phyloP scores from a whole-genome alignment of 345 rosid genomes.

The Eucalyptus regnans region DNA sequence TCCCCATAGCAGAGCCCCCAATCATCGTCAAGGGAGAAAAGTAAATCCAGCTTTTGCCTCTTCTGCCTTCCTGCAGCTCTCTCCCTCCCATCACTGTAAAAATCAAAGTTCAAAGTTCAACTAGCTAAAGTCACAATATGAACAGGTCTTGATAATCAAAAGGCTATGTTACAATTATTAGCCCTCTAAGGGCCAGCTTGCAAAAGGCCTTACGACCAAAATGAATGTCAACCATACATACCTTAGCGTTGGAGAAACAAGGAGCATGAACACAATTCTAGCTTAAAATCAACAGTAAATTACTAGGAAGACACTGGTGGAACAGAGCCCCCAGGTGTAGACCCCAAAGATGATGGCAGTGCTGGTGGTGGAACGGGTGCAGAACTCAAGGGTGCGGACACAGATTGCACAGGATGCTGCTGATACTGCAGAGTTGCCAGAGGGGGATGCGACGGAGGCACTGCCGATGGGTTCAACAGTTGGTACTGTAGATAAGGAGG shows the following conservation, averaged over 20 bases:
- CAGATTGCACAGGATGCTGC: slow-evolving; percentile 8
- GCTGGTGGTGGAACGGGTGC: not conserved
- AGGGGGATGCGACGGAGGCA: slow-evolving; percentile 6
- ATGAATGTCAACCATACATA: not conserved
- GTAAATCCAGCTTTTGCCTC: not conserved
- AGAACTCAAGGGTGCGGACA: slow-evolving; percentile 9
- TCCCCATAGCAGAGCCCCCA: not conserved
- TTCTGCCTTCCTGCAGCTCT: not conserved
- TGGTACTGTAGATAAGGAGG: slow-evolving; percentile 55
- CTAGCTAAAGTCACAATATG: not conserved
- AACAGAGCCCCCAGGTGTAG: not conserved
- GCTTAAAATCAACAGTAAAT: not conserved
- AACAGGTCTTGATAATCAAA: not conserved
- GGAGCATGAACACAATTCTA: not conserved
- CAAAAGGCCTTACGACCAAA: not conserved
- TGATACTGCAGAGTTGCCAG: not conserved
- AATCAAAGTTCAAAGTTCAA: not conserved
- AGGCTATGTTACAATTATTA: not conserved
- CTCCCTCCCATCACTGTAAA: not conserved
- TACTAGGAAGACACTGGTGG: not conserved
- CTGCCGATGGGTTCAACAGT: not conserved
- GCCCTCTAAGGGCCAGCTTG: not conserved
- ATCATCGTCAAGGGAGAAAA: not conserved
- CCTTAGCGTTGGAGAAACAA: not conserved
- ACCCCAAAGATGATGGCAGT: slow-evolving; percentile 1